Percentiles rank a stretch among this genome's conserved stretches.
Conservation (phyloP, 371 early-diverging fungal species). For the Amoeboradix gromovi region DNA sequence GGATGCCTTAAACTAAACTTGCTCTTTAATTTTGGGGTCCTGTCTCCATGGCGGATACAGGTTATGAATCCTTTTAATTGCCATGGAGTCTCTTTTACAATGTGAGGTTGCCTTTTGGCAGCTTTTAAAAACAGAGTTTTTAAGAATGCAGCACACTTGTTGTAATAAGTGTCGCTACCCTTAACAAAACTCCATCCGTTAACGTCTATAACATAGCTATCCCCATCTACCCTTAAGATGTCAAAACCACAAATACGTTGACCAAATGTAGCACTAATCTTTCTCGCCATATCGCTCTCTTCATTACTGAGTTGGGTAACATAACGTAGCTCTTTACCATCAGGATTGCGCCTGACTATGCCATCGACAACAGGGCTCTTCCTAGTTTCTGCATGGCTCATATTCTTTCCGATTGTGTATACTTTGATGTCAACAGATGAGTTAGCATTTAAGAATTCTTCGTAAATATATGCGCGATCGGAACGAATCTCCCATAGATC, state of each 20-base stretch:
- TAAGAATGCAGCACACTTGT: constrained; percentile 43
- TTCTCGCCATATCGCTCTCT: constrained; percentile 52
- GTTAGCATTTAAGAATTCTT: constrained; percentile 70
- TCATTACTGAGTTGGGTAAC: constrained; percentile 41
- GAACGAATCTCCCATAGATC: constrained; percentile 28
- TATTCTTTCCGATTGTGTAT: constrained; percentile 66
- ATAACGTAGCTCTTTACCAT: constrained; percentile 88
- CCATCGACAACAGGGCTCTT: constrained; percentile 97
- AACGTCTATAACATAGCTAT: constrained; percentile 86
- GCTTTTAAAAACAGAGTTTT: constrained; percentile 33
- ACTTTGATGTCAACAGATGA: constrained; percentile 89
- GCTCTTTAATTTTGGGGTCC: constrained; percentile 87
- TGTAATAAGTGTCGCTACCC: constrained; percentile 73
- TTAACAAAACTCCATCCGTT: constrained; percentile 99
- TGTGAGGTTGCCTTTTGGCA: constrained; percentile 14
- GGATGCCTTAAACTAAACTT: constrained; percentile 30
- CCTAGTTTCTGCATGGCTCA: constrained; percentile 86
- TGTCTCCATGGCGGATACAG: constrained; percentile 75
- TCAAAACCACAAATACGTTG: constrained; percentile 77
- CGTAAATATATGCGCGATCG: constrained; percentile 74
- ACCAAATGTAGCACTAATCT: constrained; percentile 52
- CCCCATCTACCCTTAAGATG: constrained; percentile 39
- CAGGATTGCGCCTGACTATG: constrained; percentile 66
- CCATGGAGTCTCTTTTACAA: constrained; percentile 57
- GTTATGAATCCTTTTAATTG: constrained; percentile 62